These are phyloP conservation scores for Oryza australiensis DNA, from an alignment of 176 grass and related monocot genomes.

Conservation along the genomic window DNA sequence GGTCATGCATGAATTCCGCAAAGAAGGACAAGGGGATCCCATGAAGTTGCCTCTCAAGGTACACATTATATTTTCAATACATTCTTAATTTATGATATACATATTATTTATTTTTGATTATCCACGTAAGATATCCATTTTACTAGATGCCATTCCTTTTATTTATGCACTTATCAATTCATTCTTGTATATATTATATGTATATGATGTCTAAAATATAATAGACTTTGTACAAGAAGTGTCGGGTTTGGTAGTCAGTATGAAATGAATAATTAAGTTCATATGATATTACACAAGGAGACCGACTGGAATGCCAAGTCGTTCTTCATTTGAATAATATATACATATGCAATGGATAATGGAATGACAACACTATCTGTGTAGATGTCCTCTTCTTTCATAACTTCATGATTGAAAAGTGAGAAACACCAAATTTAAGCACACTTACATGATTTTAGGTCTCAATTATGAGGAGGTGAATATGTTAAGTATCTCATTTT, in stretches of 20 bases:
- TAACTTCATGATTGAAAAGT: not conserved
- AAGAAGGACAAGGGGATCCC: constrained; percentile 50
- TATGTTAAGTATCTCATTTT: not conserved
- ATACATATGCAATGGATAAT: constrained; percentile 18
- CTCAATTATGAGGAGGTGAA: not conserved
- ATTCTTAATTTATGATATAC: not conserved
- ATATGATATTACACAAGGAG: constrained; percentile 4
- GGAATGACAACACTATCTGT: constrained; percentile 16
- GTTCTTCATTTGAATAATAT: constrained; percentile 10
- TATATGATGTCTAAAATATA: not conserved
- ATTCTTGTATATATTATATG: not conserved
- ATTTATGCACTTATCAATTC: not conserved
- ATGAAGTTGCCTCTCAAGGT: constrained; percentile 63
- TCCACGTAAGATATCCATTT: not conserved
- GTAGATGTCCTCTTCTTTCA: not conserved
- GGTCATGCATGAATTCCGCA: constrained; percentile 97
- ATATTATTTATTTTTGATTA: not conserved
- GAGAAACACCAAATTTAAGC: constrained; percentile 1
- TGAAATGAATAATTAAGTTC: not conserved
- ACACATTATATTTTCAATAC: not conserved
- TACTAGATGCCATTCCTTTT: not conserved
- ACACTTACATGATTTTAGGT: not conserved
- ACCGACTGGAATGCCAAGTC: not conserved
- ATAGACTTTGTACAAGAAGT: not conserved
- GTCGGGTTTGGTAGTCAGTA: not conserved